These are phyloP conservation scores for Homolaphlyctis polyrhiza DNA, from an alignment of 371 early-diverging fungal genomes.

Conservation along the genomic window DNA sequence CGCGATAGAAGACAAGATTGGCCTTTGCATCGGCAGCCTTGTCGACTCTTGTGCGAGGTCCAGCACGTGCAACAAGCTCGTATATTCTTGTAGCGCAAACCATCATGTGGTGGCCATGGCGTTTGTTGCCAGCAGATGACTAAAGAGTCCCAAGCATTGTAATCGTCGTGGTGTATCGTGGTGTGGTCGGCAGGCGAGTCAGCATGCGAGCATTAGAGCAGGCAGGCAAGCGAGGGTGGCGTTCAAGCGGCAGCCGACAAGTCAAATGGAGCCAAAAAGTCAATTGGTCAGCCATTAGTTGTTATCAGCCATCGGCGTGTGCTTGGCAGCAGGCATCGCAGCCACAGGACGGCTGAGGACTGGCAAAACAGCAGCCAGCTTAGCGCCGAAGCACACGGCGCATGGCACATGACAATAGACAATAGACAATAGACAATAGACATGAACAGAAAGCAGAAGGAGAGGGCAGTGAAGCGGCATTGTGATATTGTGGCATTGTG, in stretches of 20 bases:
- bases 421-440: not conserved
- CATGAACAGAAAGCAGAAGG: not conserved
- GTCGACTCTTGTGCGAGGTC: not conserved
- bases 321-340: too few relatives aligned
- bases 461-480: too few relatives aligned
- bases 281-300: too few relatives aligned
- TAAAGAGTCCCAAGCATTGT: not conserved
- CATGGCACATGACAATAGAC: too few relatives aligned
- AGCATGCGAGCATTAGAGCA: not conserved
- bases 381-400: too few relatives aligned
- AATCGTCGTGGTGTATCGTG: too few relatives aligned
- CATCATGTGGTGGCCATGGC: conserved; percentile 12
- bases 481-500: too few relatives aligned
- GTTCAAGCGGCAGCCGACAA: not conserved
- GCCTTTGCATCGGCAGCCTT: not conserved
- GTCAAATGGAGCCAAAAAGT: too few relatives aligned
- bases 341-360: too few relatives aligned
- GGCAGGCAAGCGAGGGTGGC: not conserved
- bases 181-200: not conserved
- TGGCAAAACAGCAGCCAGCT: too few relatives aligned
- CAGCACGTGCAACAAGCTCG: conserved; percentile 5
- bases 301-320: too few relatives aligned
- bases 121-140: conserved; percentile 4
- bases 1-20: conserved; percentile 1
- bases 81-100: conserved; percentile 5